A percentile compares a stretch with the other conserved stretches of the same genome.
phyloP scores from a whole-genome alignment of 805 yeast species.

The Diddensiella transvaalensis region DNA sequence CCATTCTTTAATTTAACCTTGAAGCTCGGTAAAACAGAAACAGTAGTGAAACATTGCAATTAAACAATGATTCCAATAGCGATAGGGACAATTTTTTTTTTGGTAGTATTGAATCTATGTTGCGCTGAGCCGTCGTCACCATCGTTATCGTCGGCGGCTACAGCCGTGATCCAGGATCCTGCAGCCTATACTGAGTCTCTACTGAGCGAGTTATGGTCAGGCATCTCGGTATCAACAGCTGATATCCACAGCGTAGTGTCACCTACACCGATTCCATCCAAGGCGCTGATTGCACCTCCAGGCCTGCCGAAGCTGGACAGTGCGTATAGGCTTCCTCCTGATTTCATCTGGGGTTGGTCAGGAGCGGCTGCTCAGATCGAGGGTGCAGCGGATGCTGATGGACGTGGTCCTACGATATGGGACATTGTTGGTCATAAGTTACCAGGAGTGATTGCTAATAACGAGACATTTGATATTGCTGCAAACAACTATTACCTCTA shows the following conservation, averaged over 20 bases:
- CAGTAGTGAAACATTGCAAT: not conserved
- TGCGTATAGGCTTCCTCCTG: slow-evolving; percentile 5
- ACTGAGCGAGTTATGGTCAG: slow-evolving; percentile 15
- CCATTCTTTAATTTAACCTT: no score
- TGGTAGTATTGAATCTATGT: not conserved
- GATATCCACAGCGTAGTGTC: slow-evolving; percentile 9
- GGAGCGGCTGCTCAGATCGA: slow-evolving; percentile 37
- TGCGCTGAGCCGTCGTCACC: no score
- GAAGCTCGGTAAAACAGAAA: no score
- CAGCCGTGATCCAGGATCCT: not conserved
- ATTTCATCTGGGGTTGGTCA: slow-evolving; percentile 30
- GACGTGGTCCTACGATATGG: slow-evolving; percentile 32
- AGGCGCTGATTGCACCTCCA: slow-evolving; percentile 13
- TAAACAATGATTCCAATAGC: not conserved
- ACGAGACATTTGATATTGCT: slow-evolving; percentile 28
- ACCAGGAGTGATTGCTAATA: slow-evolving; percentile 14
- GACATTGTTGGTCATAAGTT: slow-evolving; percentile 24
- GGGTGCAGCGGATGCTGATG: slow-evolving; percentile 36
- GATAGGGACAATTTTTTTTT: not conserved
- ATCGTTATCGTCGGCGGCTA: not conserved
- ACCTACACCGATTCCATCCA: slow-evolving; percentile 11
- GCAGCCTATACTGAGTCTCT: slow-evolving; percentile 1
- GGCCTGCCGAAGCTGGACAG: slow-evolving; percentile 6
- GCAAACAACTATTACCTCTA: slow-evolving; percentile 35
- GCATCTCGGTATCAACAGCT: slow-evolving; percentile 11